Evolutionary conservation across 371 early-diverging fungal genomes (phyloP).

Genomic region (Fennellomyces sp.): DNA sequence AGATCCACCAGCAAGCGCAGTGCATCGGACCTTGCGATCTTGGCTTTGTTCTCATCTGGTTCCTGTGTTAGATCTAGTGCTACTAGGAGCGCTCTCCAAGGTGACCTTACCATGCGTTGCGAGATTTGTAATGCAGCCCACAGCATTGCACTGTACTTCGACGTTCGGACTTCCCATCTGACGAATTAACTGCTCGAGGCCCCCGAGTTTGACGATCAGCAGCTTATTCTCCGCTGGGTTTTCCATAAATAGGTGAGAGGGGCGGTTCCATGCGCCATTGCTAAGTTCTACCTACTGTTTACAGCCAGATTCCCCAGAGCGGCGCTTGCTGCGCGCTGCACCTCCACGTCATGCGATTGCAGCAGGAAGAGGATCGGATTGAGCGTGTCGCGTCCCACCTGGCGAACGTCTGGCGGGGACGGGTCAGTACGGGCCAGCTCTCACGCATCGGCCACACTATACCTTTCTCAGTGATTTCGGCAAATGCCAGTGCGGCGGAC

Average conservation of each 20-base stretch:
- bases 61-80: not conserved
- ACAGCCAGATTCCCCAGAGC: slow-evolving; percentile 92
- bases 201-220: slow-evolving; percentile 85
- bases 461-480: slow-evolving; percentile 90
- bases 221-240: slow-evolving; percentile 79
- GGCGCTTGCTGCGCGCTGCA: slow-evolving; percentile 88
- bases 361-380: slow-evolving; percentile 85
- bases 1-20: slow-evolving; percentile 76
- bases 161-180: slow-evolving; percentile 88
- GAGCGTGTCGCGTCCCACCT: slow-evolving; percentile 77
- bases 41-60: slow-evolving; percentile 86
- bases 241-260: slow-evolving; percentile 4
- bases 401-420: slow-evolving; percentile 86
- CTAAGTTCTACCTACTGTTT: slow-evolving; percentile 57
- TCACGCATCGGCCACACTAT: not conserved
- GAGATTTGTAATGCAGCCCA: slow-evolving; percentile 94
- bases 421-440: too few species aligned
- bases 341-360: slow-evolving; percentile 86
- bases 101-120: slow-evolving; percentile 78
- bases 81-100: not conserved
- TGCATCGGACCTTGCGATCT: slow-evolving; percentile 87
- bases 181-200: slow-evolving; percentile 86
- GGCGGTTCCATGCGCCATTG: slow-evolving; percentile 3
- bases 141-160: slow-evolving; percentile 95
- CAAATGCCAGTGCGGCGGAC: slow-evolving; percentile 91